Percentiles rank a stretch among this genome's conserved stretches.
These are phyloP conservation scores for Fragaria vesca DNA, from an alignment of 306 rosid genomes.

Conservation along the genomic window DNA sequence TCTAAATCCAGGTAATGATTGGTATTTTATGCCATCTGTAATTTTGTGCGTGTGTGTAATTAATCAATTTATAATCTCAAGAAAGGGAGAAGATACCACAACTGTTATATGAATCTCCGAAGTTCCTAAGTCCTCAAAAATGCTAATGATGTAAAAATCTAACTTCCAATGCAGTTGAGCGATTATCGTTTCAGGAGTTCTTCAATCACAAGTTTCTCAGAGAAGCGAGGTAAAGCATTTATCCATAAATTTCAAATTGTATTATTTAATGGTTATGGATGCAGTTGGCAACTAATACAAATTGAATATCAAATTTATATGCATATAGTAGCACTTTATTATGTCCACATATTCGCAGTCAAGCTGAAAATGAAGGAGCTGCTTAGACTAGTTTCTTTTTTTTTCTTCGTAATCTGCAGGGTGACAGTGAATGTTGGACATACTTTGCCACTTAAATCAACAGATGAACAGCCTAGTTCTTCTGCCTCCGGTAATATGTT, in stretches of 20 bases:
- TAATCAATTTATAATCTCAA: slow-evolving; percentile 11
- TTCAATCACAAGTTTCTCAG: slow-evolving; percentile 68
- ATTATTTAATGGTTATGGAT: slow-evolving; percentile 5
- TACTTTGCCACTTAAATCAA: slow-evolving; percentile 29
- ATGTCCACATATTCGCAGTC: neutral
- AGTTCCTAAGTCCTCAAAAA: slow-evolving; percentile 19
- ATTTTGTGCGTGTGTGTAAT: slow-evolving; percentile 12
- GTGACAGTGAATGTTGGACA: slow-evolving; percentile 37
- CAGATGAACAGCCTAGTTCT: slow-evolving; percentile 29
- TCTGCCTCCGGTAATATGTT: slow-evolving; percentile 29
- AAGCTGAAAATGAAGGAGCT: neutral
- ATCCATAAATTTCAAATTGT: neutral
- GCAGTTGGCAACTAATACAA: slow-evolving; percentile 2
- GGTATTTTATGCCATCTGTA: slow-evolving; percentile 19
- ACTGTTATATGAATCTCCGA: slow-evolving; percentile 5
- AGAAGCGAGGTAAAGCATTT: slow-evolving; percentile 55
- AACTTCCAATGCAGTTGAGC: slow-evolving; percentile 71
- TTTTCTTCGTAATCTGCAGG: slow-evolving; percentile 37
- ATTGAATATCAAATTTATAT: neutral
- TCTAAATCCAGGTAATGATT: slow-evolving; percentile 71
- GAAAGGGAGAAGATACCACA: slow-evolving; percentile 6
- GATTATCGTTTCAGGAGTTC: slow-evolving; percentile 80
- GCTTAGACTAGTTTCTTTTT: slow-evolving; percentile 27
- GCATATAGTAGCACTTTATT: neutral
- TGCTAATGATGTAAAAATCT: slow-evolving; percentile 27